A percentile compares a stretch with the other conserved stretches of the same genome.
Conservation (phyloP, 176 grass and related monocot species). For the Lolium multiflorum region DNA sequence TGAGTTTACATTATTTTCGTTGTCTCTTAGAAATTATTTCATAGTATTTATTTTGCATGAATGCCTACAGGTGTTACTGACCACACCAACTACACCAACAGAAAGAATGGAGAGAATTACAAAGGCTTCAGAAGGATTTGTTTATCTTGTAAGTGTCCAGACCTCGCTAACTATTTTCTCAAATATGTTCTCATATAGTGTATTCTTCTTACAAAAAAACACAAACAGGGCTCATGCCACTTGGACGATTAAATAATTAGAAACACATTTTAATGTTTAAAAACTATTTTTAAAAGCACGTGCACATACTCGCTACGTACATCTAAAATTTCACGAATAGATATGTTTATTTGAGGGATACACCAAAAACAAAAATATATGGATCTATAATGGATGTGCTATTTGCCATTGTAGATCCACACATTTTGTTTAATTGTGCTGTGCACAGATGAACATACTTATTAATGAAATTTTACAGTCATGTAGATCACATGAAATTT, state of each 20-base stretch:
- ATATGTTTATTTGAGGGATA: not conserved
- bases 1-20: constrained; percentile 15
- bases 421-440: not conserved
- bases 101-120: constrained; percentile 97
- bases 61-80: constrained; percentile 80
- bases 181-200: not conserved
- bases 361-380: not conserved
- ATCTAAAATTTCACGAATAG: not conserved
- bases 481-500: not conserved
- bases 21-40: constrained; percentile 30
- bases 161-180: not conserved
- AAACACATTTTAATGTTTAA: not conserved
- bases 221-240: not conserved
- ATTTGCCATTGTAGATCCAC: not conserved
- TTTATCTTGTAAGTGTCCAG: constrained; percentile 81
- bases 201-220: not conserved
- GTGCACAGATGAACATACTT: not conserved
- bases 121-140: constrained; percentile 87
- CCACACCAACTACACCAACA: constrained; percentile 96
- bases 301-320: not conserved
- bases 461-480: not conserved
- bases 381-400: not conserved
- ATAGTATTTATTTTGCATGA: constrained; percentile 25
- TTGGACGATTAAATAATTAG: not conserved
- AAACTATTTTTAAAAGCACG: not conserved